A percentile compares a stretch with the other conserved stretches of the same genome.
Conservation (phyloP, 768 basidiomycete genomes). For the Auricularia sp. region DNA sequence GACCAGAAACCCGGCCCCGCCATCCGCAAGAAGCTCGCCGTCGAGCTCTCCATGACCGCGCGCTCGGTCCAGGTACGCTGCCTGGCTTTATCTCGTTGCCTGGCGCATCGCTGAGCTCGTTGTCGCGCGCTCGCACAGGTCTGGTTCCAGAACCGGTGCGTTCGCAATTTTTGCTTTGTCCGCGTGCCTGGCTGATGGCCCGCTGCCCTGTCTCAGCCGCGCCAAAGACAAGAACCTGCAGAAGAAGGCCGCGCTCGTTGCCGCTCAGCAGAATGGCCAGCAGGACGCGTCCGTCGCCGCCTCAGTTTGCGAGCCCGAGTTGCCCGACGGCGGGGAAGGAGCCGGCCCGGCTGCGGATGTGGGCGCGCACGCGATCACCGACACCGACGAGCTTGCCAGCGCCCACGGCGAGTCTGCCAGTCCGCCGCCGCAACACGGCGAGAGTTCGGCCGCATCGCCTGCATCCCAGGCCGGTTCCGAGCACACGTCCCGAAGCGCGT, state of each 20-base stretch:
- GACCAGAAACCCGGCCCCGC: conserved; percentile 88
- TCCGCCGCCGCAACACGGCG: neutral
- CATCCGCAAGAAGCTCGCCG: conserved; percentile 68
- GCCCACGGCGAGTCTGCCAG: neutral
- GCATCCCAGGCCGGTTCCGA: neutral
- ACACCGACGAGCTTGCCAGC: neutral
- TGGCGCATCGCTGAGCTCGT: too few relatives aligned
- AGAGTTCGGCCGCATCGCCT: neutral
- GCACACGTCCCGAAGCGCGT: neutral
- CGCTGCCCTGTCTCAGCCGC: conserved; percentile 36
- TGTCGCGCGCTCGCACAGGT: conserved; percentile 39
- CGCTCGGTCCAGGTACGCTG: conserved; percentile 83
- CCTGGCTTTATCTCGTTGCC: conserved; percentile 11
- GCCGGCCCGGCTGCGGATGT: too few relatives aligned
- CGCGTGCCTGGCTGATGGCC: conserved; percentile 7
- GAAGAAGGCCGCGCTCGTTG: conserved; percentile 30
- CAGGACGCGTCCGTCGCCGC: conserved; percentile 1
- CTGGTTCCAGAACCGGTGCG: conserved; percentile 82
- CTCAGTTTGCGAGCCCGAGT: neutral
- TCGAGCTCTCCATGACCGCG: conserved; percentile 82
- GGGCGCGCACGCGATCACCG: too few relatives aligned
- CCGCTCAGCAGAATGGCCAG: neutral
- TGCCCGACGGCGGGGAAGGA: neutral
- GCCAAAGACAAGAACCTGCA: conserved; percentile 73
- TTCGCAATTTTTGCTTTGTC: conserved; percentile 5